Percentiles rank a stretch among this genome's conserved stretches.
Evolutionary conservation across 2,329 filamentous ascomycete species (phyloP).

Genomic region (Corynespora cassiicola): DNA sequence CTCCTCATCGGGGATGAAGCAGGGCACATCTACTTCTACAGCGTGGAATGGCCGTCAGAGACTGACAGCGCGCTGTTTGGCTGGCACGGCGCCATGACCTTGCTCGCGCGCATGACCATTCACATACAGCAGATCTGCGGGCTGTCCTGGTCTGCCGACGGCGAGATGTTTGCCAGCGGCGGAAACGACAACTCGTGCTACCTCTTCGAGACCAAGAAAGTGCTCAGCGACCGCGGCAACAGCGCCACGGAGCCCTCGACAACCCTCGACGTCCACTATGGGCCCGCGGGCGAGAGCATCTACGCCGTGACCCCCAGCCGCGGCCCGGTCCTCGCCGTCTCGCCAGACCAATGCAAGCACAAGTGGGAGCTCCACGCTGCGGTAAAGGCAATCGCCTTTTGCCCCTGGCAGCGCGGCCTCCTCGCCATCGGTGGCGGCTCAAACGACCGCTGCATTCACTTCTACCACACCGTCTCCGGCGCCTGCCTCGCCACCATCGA

Average conservation of each 20-base stretch:
- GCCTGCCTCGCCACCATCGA: conserved; percentile 87
- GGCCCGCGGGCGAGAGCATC: conserved; percentile 37
- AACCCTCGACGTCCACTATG: conserved; percentile 29
- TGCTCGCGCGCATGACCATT: conserved; percentile 77
- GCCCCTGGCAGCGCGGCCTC: conserved; percentile 87
- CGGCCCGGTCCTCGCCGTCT: conserved; percentile 53
- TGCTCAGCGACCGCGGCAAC: conserved; percentile 48
- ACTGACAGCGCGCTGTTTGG: conserved; percentile 69
- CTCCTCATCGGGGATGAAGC: conserved; percentile 84
- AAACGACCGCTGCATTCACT: conserved; percentile 94
- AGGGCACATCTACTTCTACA: conserved; percentile 86
- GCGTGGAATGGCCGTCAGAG: conserved; percentile 77
- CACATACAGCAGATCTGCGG: conserved; percentile 93
- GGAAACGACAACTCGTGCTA: conserved; percentile 92
- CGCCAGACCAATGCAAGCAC: conserved; percentile 68
- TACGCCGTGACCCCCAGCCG: conserved; percentile 42
- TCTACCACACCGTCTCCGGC: conserved; percentile 87
- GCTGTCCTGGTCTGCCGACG: conserved; percentile 83
- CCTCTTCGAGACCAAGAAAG: conserved; percentile 73
- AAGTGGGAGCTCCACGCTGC: conserved; percentile 82
- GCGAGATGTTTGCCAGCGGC: conserved; percentile 80
- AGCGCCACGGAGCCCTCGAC: conserved; percentile 14
- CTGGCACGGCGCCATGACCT: conserved; percentile 79
- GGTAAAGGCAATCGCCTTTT: conserved; percentile 96
- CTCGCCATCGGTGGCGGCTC: conserved; percentile 91